These are phyloP conservation scores for Incumbomyces lentus DNA, from an alignment of 2,329 filamentous ascomycete genomes.

Conservation along the genomic window DNA sequence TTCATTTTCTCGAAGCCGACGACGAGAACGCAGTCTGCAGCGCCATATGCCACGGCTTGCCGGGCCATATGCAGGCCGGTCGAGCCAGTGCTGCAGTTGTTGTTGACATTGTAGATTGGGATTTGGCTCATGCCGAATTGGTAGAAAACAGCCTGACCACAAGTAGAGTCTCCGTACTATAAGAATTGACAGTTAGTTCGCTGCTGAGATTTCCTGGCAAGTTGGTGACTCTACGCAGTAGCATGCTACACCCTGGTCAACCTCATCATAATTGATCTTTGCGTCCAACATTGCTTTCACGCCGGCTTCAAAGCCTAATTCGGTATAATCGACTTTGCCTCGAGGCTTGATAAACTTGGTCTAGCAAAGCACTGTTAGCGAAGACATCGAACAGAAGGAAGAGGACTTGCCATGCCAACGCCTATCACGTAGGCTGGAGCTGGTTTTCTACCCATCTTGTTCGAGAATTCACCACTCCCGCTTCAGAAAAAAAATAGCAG, in stretches of 20 bases:
- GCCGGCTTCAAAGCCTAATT: conserved; percentile 26
- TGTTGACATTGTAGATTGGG: conserved; percentile 96
- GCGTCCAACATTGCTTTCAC: conserved; percentile 49
- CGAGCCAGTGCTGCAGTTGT: conserved; percentile 94
- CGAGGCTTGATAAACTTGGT: conserved; percentile 75
- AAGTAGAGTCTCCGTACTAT: conserved; percentile 78
- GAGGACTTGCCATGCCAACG: conserved; percentile 61
- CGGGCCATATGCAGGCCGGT: conserved; percentile 79
- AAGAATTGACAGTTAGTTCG: not conserved
- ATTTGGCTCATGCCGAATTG: conserved; percentile 97
- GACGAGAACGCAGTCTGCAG: conserved; percentile 78
- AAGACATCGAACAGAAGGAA: not conserved
- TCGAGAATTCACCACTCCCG: too few species aligned
- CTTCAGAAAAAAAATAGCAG: too few species aligned
- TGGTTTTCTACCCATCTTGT: conserved; percentile 40
- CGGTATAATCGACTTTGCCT: conserved; percentile 25
- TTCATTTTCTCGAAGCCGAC: conserved; percentile 99
- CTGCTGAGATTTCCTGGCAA: too few species aligned
- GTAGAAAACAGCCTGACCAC: conserved; percentile 94
- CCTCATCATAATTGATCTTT: conserved; percentile 91
- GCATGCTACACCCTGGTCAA: conserved; percentile 90
- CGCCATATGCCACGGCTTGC: conserved; percentile 67
- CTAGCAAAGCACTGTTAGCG: not conserved
- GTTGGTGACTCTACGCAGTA: conserved; percentile 51
- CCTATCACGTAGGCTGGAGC: conserved; percentile 75